Conservation (phyloP, 805 yeast species). For the Yamadazyma laniorum region DNA sequence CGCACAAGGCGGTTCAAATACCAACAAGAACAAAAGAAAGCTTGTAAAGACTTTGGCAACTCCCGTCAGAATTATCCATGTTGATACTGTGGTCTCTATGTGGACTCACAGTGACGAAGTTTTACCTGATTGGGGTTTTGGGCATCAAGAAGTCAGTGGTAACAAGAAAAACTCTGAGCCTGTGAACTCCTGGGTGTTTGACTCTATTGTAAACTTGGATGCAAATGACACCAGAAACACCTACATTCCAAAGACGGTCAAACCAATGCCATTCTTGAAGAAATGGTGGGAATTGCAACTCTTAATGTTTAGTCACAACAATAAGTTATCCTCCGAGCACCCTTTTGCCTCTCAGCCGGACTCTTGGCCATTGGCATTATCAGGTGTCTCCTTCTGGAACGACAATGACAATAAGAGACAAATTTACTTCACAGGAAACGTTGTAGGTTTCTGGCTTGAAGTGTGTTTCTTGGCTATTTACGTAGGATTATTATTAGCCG, state of each 20-base stretch:
- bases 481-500: slow-evolving; percentile 65
- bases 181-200: slow-evolving; percentile 75
- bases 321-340: slow-evolving; percentile 80
- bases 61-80: slow-evolving; percentile 70
- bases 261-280: slow-evolving; percentile 65
- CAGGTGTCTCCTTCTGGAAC: slow-evolving; percentile 98
- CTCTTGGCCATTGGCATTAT: slow-evolving; percentile 84
- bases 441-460: slow-evolving; percentile 88
- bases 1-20: slow-evolving; percentile 29
- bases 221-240: slow-evolving; percentile 55
- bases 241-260: slow-evolving; percentile 65
- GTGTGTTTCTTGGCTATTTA: slow-evolving; percentile 61
- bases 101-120: slow-evolving; percentile 85
- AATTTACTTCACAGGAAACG: slow-evolving; percentile 87
- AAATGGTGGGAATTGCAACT: slow-evolving; percentile 90
- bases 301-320: slow-evolving; percentile 90
- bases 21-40: slow-evolving; percentile 47
- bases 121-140: slow-evolving; percentile 93
- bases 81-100: slow-evolving; percentile 85
- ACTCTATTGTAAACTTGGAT: slow-evolving; percentile 58
- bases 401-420: slow-evolving; percentile 62
- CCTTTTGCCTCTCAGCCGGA: slow-evolving; percentile 94
- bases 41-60: slow-evolving; percentile 69
- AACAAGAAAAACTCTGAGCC: slow-evolving; percentile 73
- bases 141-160: slow-evolving; percentile 93